phyloP scores from a whole-genome alignment of 208 protist genomes.

The Trypanosomatidae sp. region DNA sequence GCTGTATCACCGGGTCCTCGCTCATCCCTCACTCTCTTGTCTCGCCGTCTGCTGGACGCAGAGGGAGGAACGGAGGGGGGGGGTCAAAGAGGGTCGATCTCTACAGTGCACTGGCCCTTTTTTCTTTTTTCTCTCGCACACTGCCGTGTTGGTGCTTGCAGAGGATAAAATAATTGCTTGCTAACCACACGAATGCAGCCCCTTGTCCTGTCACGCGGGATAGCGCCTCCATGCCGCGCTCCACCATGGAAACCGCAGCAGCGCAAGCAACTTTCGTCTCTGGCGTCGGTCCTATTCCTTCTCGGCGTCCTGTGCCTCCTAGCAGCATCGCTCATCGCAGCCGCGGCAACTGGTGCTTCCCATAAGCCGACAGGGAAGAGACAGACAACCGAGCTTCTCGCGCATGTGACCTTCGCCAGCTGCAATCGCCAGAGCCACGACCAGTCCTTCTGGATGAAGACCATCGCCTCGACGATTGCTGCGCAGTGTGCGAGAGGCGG shows the following conservation, averaged over 20 bases:
- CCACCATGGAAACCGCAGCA: background rate
- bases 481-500: constrained; percentile 4
- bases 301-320: background rate
- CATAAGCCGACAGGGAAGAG: background rate
- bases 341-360: background rate
- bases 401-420: constrained; percentile 67
- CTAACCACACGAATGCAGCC: background rate
- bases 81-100: background rate
- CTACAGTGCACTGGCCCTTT: background rate
- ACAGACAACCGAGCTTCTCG: constrained; percentile 15
- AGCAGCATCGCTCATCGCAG: background rate
- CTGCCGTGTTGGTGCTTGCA: background rate
- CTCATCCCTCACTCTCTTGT: background rate
- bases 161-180: background rate
- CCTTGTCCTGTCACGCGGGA: background rate
- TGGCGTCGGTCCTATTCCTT: background rate
- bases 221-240: background rate
- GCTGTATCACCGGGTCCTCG: background rate
- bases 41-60: background rate
- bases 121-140: background rate
- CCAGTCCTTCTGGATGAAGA: constrained; percentile 60
- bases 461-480: constrained; percentile 25
- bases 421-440: constrained; percentile 59
- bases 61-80: background rate
- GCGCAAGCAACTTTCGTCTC: background rate